phyloP scores from a whole-genome alignment of 345 rosid genomes.

The Diplotaxis tenuifolia region DNA sequence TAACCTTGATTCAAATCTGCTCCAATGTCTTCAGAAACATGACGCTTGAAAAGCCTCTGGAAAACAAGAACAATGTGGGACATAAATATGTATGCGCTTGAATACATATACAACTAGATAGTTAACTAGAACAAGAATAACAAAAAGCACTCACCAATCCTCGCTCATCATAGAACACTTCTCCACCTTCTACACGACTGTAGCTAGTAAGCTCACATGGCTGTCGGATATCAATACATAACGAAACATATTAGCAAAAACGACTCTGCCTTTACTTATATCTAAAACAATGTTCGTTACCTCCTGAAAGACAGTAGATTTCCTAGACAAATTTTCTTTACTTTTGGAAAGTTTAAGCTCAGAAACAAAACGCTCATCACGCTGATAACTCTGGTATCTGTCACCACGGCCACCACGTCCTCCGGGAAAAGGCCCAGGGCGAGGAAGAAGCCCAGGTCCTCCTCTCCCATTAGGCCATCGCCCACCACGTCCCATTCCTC shows the following conservation, averaged over 20 bases:
- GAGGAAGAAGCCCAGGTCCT: conserved; percentile 85
- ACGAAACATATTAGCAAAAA: background rate
- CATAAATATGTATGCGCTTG: background rate
- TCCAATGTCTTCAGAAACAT: conserved; percentile 71
- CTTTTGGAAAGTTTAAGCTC: conserved; percentile 82
- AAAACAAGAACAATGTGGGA: conserved; percentile 20
- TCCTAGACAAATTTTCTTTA: conserved; percentile 86
- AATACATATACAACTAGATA: background rate
- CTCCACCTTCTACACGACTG: conserved; percentile 86
- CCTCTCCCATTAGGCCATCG: conserved; percentile 80
- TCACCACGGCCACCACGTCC: conserved; percentile 56
- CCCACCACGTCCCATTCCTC: conserved; percentile 67
- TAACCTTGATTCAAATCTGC: conserved; percentile 93
- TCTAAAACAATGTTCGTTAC: conserved; percentile 35
- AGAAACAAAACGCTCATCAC: conserved; percentile 88
- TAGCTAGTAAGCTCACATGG: conserved; percentile 90
- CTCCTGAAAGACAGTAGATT: conserved; percentile 79
- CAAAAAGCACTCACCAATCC: conserved; percentile 58
- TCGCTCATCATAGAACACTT: conserved; percentile 73
- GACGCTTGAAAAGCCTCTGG: conserved; percentile 89
- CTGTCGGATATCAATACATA: conserved; percentile 41
- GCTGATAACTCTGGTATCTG: conserved; percentile 68
- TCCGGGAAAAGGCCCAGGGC: conserved; percentile 83
- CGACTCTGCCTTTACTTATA: background rate
- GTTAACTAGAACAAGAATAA: conserved; percentile 12